Evolutionary conservation across 2,329 filamentous ascomycete species (phyloP).

Genomic region (Gaeumannomyces sp.): DNA sequence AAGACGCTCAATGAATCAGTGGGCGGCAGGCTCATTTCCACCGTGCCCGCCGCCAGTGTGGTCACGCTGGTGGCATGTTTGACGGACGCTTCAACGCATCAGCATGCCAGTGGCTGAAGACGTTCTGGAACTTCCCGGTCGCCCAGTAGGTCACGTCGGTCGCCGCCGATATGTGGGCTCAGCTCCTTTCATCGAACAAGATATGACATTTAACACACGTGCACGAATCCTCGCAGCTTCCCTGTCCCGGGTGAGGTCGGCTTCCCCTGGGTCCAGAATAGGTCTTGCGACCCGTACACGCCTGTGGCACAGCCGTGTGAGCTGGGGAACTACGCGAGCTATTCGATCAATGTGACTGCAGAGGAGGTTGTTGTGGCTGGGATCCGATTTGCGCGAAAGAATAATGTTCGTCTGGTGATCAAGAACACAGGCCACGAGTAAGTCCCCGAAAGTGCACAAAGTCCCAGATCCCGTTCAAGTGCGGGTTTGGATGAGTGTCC

Average conservation of each 20-base stretch:
- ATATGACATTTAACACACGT: neutral
- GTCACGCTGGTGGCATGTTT: constrained; percentile 35
- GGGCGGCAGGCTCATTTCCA: constrained; percentile 43
- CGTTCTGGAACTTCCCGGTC: constrained; percentile 24
- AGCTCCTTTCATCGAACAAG: too few relatives aligned
- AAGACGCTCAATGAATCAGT: constrained; percentile 44
- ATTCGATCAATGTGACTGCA: constrained; percentile 24
- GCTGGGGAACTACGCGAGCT: constrained; percentile 29
- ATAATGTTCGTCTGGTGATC: constrained; percentile 39
- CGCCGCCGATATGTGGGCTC: too few relatives aligned
- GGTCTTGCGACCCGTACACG: constrained; percentile 21
- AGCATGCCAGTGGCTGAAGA: constrained; percentile 32
- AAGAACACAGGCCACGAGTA: constrained; percentile 43
- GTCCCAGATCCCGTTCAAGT: too few relatives aligned
- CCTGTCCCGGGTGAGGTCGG: constrained; percentile 22
- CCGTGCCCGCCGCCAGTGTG: constrained; percentile 41
- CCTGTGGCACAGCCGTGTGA: constrained; percentile 29
- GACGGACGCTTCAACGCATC: constrained; percentile 31
- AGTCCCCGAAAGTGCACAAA: neutral
- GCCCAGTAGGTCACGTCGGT: constrained; percentile 22
- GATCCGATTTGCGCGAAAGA: constrained; percentile 29
- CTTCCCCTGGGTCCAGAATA: constrained; percentile 24
- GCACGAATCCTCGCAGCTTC: neutral
- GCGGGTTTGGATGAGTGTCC: too few relatives aligned
- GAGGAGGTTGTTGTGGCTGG: constrained; percentile 18